Base-by-base conservation (phyloP, 2,329 filamentous ascomycete species). In the Elsinoe necatrix region DNA sequence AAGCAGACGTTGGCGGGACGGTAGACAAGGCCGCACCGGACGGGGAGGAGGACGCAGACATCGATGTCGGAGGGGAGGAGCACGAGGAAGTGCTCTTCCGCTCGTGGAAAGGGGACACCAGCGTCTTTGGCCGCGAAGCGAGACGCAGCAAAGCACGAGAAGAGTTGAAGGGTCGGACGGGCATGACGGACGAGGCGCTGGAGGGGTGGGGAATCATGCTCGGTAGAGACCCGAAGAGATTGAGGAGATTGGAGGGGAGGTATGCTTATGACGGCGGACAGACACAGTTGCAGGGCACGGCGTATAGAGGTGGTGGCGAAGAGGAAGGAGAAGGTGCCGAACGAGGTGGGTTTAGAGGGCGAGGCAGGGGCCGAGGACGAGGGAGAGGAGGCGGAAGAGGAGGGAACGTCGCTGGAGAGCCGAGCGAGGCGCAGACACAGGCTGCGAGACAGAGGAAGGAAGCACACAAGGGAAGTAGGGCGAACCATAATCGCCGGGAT, bases 121-220 rank as follows among this genome's bases (percentile, higher is more conserved):
- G 76, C 5, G 66, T 84, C 0, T 96, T 96, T 65, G 80, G 76
- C 4, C 80, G 91, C 16, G 78, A 79, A 4, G 89, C 86, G 0
- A 78, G 89, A 55, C 77, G 86, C 60, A 77, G 85, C 0, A 77
- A 78, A 20, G 73, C 79, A 1, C 79, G 93, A 37, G 71, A 70
- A 5, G 80, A 79, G 31, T 68, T 98, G 50, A 86, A 84, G 63
- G 78, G 80, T 20, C 84, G 90, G 59, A 95, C 89, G 0, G 85
- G 85, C 3, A 89, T 96, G 89, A 90, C 89, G 0, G 91, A 97
- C 63, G 92, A 97, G 71, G 84, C 86, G 2, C 86, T 98, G 31
- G 93, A 97, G 71, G 93, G 93, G 4, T 98, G 92, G 91, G 89
- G 81, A 0, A 74, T 95, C 50, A 95, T 97, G 88, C 72, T 96